Evolutionary conservation across 108 stramenopile genomes (phyloP), one percentile per base, ranked within the genome.

Genomic region (Fragilaria crotonensis): DNA sequence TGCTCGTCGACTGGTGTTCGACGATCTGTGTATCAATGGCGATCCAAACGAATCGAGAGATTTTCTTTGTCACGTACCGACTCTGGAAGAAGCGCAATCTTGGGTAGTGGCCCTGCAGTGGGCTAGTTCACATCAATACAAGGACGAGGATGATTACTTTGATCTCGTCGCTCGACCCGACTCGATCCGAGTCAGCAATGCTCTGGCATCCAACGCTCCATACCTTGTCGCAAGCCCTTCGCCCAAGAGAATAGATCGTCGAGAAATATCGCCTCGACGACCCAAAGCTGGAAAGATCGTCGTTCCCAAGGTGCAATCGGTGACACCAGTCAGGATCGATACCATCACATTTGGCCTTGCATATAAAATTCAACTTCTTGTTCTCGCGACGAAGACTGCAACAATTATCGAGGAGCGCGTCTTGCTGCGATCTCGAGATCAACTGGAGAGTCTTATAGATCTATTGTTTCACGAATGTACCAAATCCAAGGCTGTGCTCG

Each of bases 61-160:
- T 54, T 88, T 84, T 64, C 73, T 88, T 44, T 92, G 90, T 78
- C 78, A 81, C 5, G 90, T 93, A n/a, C 59, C 67, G 21, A 83
- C 83, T 9, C 56, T 80, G 21, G 81, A 77, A 65, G 90, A 87
- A 57, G 86, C 86, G 22, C 83, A 87, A 46, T 73, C 68, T 18
- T 93, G 90, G 90, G 86, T 93, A 19, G 78, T 81, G 14, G 90
- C 85, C 30, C 62, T 93, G 60, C 74, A 81, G 48, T 92, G 90
- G 90, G 84, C 90, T 3, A 41, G 36, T 41, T 41, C 36, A 41
- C 14, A 41, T 41, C 36, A 41, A 11, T 41, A 41, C 36, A 41
- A 41, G 7, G 11, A 41, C 7, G 14, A 14, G 7, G 14, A 41
- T 41, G 36, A 41, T 41, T 11, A 11, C 14, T 41, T 41, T 41